phyloP scores from a whole-genome alignment of 441 rosid species.

The Eutrema salsugineum region DNA sequence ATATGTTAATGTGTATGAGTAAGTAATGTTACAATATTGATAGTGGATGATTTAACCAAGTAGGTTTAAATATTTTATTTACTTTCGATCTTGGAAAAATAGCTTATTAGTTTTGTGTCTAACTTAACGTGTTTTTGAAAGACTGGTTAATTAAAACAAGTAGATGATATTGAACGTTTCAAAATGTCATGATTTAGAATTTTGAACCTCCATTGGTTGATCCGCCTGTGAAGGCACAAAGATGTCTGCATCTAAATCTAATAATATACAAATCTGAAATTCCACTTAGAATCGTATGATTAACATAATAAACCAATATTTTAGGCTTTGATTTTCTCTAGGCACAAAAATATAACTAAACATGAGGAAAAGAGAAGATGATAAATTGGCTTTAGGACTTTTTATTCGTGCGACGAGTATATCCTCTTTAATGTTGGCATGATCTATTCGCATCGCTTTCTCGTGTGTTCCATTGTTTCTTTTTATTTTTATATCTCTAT shows the following conservation, averaged over 20 bases:
- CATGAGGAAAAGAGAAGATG: background rate
- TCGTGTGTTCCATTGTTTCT: conserved; percentile 6
- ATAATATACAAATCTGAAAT: background rate
- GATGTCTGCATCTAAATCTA: conserved; percentile 18
- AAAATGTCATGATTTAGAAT: conserved; percentile 25
- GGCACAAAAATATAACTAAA: background rate
- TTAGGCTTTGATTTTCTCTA: conserved; percentile 13
- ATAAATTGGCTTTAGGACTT: conserved; percentile 28
- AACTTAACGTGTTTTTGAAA: background rate
- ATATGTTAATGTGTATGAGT: background rate
- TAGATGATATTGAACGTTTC: conserved; percentile 24
- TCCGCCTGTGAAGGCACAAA: conserved; percentile 29
- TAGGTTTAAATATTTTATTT: background rate
- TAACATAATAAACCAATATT: background rate
- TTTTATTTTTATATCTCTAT: background rate
- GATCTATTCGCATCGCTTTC: conserved; percentile 32
- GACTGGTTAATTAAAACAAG: background rate
- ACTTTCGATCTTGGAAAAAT: conserved; percentile 19
- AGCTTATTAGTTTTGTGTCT: background rate
- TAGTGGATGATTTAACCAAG: conserved; percentile 14
- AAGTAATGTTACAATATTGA: background rate
- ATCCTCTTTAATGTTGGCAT: conserved; percentile 32
- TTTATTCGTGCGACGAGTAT: conserved; percentile 29
- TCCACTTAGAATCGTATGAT: conserved; percentile 21
- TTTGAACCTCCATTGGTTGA: conserved; percentile 16